A percentile compares a stretch with the other conserved stretches of the same genome.
Conservation (phyloP, 306 rosid genomes). For the Vicia villosa region DNA sequence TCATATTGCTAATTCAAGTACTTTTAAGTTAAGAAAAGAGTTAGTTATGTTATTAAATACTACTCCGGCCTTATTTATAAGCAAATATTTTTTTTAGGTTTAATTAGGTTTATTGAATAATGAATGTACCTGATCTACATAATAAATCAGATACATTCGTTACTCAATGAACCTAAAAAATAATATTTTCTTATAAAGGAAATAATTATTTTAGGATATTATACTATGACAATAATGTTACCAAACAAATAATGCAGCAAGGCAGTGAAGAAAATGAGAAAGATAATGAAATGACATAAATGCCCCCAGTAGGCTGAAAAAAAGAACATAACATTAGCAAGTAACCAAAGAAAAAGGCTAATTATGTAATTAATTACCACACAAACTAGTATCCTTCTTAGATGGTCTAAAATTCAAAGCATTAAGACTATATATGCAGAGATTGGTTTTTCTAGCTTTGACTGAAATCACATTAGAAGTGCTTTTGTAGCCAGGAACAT, state of each 20-base stretch:
- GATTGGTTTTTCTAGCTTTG: constrained; percentile 72
- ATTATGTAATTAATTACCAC: constrained; percentile 55
- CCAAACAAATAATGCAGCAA: constrained; percentile 41
- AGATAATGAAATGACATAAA: constrained; percentile 8
- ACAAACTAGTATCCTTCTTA: constrained; percentile 55
- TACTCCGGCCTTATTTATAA: no score
- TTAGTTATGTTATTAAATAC: no score
- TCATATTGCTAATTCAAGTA: no score
- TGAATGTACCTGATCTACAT: no score
- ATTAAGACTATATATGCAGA: constrained; percentile 84
- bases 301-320: constrained; percentile 37
- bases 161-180: no score
- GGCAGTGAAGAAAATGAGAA: constrained; percentile 24
- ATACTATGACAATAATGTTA: constrained; percentile 1
- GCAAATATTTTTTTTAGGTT: no score
- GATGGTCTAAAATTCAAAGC: constrained; percentile 87
- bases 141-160: no score
- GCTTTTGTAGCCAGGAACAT: constrained; percentile 80
- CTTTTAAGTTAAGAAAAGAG: no score
- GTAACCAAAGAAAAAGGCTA: constrained; percentile 15
- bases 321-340: constrained; percentile 2
- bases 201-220: no score
- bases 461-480: constrained; percentile 76
- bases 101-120: no score
- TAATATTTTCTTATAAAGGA: no score